Conservation (phyloP, 306 rosid genomes). For the Dalbergia cultrata region DNA sequence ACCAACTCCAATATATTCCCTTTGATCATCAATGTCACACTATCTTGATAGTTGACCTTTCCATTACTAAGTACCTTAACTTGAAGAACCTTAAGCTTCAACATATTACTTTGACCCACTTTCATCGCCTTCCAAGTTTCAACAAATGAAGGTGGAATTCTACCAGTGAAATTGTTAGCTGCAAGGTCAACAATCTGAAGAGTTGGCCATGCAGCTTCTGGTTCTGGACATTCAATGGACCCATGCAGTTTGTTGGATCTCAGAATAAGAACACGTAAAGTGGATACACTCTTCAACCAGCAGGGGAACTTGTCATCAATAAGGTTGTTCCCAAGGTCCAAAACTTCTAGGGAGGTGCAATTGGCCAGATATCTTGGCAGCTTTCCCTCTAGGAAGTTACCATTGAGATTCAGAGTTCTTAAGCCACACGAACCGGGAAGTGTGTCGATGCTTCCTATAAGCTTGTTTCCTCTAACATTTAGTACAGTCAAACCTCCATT, state of each 20-base stretch:
- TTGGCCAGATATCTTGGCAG: background rate
- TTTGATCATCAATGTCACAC: background rate
- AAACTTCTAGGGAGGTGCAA: background rate
- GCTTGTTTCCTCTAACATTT: background rate
- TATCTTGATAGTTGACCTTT: conserved; percentile 28
- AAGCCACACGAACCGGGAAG: background rate
- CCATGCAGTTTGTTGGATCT: background rate
- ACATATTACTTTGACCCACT: background rate
- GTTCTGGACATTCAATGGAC: conserved; percentile 33
- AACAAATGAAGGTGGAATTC: background rate
- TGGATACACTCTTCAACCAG: conserved; percentile 8
- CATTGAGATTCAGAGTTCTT: conserved; percentile 12
- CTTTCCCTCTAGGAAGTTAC: background rate
- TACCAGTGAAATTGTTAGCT: conserved; percentile 39
- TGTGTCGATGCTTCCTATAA: background rate
- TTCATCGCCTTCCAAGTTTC: conserved; percentile 37
- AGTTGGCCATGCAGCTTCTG: conserved; percentile 5
- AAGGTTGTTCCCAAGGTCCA: background rate
- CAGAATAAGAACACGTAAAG: background rate
- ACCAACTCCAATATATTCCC: background rate
- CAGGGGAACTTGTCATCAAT: conserved; percentile 13
- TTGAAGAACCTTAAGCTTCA: background rate
- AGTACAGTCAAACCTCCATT: background rate
- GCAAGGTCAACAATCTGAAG: conserved; percentile 12
- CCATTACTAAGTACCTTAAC: fast-evolving